A percentile compares a stretch with the other conserved stretches of the same genome.
Evolutionary conservation across 306 rosid species (phyloP).

Genomic region (Oxytropis ochrocephala): DNA sequence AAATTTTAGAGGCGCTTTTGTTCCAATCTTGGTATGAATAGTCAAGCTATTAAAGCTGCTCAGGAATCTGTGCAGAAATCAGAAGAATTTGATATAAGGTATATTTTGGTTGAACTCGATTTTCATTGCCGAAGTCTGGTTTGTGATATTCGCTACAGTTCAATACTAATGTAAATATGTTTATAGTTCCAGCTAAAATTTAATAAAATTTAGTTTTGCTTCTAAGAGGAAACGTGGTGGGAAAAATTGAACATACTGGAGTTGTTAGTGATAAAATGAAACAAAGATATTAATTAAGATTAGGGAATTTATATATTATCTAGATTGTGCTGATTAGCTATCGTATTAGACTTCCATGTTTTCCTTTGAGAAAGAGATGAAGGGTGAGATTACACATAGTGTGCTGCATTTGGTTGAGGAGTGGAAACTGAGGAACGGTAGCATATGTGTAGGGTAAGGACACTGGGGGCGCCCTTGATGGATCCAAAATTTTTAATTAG

Average conservation of each 20-base stretch:
- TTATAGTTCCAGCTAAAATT: background rate
- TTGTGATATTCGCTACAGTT: background rate
- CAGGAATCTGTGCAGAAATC: conserved; percentile 89
- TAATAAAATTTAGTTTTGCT: background rate
- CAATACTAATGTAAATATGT: background rate
- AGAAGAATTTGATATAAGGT: conserved; percentile 95
- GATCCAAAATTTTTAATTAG: no score
- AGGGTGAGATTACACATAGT: background rate
- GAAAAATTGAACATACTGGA: background rate
- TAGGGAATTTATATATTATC: background rate
- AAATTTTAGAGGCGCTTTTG: conserved; percentile 81
- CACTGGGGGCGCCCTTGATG: no score
- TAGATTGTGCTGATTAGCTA: background rate
- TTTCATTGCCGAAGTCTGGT: background rate
- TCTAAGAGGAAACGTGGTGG: background rate
- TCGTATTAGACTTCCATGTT: background rate
- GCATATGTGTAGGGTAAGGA: background rate
- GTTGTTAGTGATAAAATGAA: background rate
- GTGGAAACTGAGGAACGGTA: background rate
- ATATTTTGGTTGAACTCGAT: conserved; percentile 12
- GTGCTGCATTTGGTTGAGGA: background rate
- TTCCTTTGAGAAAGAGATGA: background rate
- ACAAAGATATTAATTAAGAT: background rate
- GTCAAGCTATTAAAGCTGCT: conserved; percentile 95
- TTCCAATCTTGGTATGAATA: conserved; percentile 91